phyloP scores from a whole-genome alignment of 1,284 basidiomycete genomes.

The Microbotryum lychnidis-dioicae region DNA sequence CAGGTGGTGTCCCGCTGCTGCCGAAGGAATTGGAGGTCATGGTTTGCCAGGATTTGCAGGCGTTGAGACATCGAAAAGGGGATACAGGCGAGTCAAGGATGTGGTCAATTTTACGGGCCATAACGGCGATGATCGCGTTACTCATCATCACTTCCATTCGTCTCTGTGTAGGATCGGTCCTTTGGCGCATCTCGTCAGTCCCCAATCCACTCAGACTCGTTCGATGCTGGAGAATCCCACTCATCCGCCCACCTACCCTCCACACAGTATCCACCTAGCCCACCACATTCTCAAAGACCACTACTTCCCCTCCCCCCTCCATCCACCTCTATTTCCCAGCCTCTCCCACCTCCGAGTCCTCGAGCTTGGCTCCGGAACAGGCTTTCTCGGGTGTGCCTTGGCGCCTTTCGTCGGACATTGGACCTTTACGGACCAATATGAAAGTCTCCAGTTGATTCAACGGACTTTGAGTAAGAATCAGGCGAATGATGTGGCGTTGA shows the following conservation, averaged over 20 bases:
- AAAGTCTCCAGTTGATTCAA: conserved; percentile 18
- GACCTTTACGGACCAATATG: conserved; percentile 28
- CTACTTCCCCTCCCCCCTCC: conserved; percentile 16
- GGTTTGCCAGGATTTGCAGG: conserved; percentile 17
- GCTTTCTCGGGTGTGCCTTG: conserved; percentile 26
- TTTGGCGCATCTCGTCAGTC: conserved; percentile 14
- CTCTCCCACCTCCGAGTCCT: conserved; percentile 17
- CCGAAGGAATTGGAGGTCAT: conserved; percentile 10
- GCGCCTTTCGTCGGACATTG: conserved; percentile 16
- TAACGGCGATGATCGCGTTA: neutral
- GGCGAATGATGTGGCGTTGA: neutral
- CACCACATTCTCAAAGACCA: conserved; percentile 8
- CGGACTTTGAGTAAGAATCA: conserved; percentile 20
- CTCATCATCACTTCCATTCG: neutral
- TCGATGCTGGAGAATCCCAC: neutral
- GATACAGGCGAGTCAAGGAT: conserved; percentile 17
- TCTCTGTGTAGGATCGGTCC: conserved; percentile 16
- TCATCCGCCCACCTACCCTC: too few species aligned
- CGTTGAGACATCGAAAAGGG: conserved; percentile 18
- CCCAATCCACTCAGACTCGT: neutral
- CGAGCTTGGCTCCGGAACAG: conserved; percentile 32
- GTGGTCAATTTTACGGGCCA: too few species aligned
- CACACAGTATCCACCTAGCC: conserved; percentile 18
- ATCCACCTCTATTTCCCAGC: conserved; percentile 2
- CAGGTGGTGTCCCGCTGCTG: neutral